phyloP scores from a whole-genome alignment of 345 rosid genomes.

The Kernera saxatilis region DNA sequence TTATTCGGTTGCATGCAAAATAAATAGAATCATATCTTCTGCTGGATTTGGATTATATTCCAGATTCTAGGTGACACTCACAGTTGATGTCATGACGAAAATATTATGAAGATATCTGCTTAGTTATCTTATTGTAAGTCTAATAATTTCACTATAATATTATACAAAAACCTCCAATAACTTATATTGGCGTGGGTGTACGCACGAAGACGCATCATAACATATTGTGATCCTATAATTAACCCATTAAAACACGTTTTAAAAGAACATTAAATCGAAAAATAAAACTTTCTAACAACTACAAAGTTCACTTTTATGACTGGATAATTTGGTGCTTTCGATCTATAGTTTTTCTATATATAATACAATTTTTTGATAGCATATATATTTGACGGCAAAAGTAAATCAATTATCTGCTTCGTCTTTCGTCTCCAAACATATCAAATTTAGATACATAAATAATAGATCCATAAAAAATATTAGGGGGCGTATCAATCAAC shows the following conservation, averaged over 20 bases:
- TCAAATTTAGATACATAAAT: background rate
- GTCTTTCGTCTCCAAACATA: background rate
- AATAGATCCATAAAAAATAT: background rate
- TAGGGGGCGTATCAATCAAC: background rate
- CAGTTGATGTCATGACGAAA: slow-evolving; percentile 25
- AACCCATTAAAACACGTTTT: background rate
- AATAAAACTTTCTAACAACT: background rate
- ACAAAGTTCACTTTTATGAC: background rate
- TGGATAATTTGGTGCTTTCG: background rate
- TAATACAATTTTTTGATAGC: background rate
- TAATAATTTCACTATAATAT: background rate
- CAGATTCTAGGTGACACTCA: slow-evolving; percentile 18
- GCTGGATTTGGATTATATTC: slow-evolving; percentile 32
- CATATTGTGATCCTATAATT: background rate
- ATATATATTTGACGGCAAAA: background rate
- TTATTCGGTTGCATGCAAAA: slow-evolving; percentile 28
- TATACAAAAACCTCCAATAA: background rate
- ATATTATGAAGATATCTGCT: slow-evolving; percentile 8
- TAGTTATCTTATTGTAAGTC: background rate
- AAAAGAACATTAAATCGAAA: background rate
- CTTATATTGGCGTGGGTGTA: background rate
- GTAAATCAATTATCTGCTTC: background rate
- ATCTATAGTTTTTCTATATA: background rate
- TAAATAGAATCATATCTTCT: slow-evolving; percentile 29
- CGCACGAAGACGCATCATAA: background rate